Evolutionary conservation across 768 basidiomycete species (phyloP), one percentile per base, ranked within the genome.

Genomic region (Lyophyllum shimeji): DNA sequence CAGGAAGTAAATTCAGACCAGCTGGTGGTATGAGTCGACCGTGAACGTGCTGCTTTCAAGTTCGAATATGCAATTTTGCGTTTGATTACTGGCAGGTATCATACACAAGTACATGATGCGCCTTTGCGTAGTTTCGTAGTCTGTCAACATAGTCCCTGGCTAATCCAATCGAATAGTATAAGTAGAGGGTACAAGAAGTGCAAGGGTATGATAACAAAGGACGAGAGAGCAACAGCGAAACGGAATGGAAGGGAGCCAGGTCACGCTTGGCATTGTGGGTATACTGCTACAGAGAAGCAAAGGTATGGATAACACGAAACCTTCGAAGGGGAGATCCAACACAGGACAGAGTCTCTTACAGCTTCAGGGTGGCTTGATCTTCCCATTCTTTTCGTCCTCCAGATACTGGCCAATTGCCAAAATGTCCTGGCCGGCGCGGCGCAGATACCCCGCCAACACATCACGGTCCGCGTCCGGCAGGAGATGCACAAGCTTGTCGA

Each of bases 391-490:
- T 67, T 91, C 88, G 60, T 93, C 91, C 60, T 91, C 90, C 11
- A 93, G 74, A 67, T 90, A 93, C 65, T 90, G 87, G 15, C 89
- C 89, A 62, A 93, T 90, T n/a, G 91, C 91, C 42, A 90, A 73
- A 42, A 92, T 87, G 69, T 91, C 90, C 65, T 89, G 83, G 20
- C 91, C 91, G 9, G 89, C 76, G 9, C 87, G 79, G 25, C 82
- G 82, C 56, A 93, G 69, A 68, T 93, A 93, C 13, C 83, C 81
- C 37, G 85, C 85, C 7, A 93, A 78, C 1, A 90, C 71, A 20
- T 69, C 73, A 44, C 82, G 79, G 60, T 92, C 84, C 31, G 87
- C 91, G 60, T 87, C 83, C 15, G 91, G 91, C 29, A 93, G 72
- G 39, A 93, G 71, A 57, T 84, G 83, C 1, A 77, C 76, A 46